A percentile compares a stretch with the other conserved stretches of the same genome.
Evolutionary conservation across 768 basidiomycete species (phyloP).

Genomic region (Ramaria sp.): DNA sequence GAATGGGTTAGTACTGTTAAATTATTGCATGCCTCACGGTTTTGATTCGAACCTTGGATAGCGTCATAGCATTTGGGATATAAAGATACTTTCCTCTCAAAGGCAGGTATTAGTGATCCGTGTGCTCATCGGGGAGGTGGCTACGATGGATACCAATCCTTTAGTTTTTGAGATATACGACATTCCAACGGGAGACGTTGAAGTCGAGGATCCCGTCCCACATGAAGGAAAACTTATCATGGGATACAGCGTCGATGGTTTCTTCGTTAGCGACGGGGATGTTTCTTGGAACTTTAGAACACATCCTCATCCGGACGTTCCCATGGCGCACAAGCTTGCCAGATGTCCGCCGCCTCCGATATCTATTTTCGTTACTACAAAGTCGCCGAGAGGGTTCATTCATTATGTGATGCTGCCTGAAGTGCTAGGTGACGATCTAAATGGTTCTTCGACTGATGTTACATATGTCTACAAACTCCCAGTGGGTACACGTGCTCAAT

Average conservation of each 20-base stretch:
- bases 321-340: constrained; percentile 3
- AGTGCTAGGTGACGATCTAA: not conserved
- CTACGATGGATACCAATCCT: not conserved
- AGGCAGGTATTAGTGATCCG: constrained; percentile 8
- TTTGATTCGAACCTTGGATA: not conserved
- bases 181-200: not conserved
- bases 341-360: constrained; percentile 3
- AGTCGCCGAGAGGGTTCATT: not conserved
- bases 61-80: constrained; percentile 10
- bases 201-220: not conserved
- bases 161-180: constrained; percentile 9
- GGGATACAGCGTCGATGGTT: constrained; percentile 2
- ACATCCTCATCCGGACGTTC: not conserved
- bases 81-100: constrained; percentile 6
- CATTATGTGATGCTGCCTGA: constrained; percentile 3
- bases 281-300: constrained; percentile 2
- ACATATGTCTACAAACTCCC: constrained; percentile 1
- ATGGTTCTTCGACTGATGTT: not conserved
- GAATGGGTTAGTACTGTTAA: not conserved
- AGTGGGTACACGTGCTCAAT: not conserved
- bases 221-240: not conserved
- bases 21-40: not conserved
- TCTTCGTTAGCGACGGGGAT: constrained; percentile 6
- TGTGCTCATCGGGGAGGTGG: not conserved
- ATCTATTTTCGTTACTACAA: constrained; percentile 5